A percentile compares a stretch with the other conserved stretches of the same genome.
Conservation (phyloP, 2,329 filamentous ascomycete species). For the Ilyonectria destructans region DNA sequence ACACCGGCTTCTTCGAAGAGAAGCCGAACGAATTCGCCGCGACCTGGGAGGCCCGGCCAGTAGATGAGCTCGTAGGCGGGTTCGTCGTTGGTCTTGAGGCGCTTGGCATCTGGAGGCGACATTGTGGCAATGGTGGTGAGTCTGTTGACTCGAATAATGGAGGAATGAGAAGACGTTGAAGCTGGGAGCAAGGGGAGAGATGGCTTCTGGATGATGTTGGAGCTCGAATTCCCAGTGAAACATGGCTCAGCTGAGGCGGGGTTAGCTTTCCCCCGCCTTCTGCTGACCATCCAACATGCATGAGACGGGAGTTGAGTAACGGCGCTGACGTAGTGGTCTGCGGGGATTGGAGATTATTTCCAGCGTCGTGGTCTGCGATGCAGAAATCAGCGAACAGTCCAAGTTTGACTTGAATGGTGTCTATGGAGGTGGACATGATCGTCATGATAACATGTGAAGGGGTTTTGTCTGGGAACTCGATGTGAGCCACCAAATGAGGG, state of each 20-base stretch:
- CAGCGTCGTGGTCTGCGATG: not conserved
- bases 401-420: no score
- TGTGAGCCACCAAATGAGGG: no score
- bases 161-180: not conserved
- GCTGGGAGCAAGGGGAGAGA: not conserved
- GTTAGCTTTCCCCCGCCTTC: not conserved
- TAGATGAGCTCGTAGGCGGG: slow-evolving; percentile 78
- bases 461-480: not conserved
- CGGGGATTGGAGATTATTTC: not conserved
- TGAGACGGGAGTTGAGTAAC: not conserved
- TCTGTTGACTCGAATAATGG: not conserved
- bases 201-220: not conserved
- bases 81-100: slow-evolving; percentile 58
- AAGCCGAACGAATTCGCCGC: slow-evolving; percentile 82
- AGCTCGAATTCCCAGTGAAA: not conserved
- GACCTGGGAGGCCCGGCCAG: slow-evolving; percentile 81
- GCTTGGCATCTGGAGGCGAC: slow-evolving; percentile 48
- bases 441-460: not conserved
- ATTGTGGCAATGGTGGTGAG: slow-evolving; percentile 26
- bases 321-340: not conserved
- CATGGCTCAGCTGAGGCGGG: not conserved
- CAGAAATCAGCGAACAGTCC: not conserved
- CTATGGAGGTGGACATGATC: not conserved
- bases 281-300: not conserved
- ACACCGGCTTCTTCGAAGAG: slow-evolving; percentile 79